Conservation (phyloP, 169 alveolate genomes). For the Amoebophrya sp. region DNA sequence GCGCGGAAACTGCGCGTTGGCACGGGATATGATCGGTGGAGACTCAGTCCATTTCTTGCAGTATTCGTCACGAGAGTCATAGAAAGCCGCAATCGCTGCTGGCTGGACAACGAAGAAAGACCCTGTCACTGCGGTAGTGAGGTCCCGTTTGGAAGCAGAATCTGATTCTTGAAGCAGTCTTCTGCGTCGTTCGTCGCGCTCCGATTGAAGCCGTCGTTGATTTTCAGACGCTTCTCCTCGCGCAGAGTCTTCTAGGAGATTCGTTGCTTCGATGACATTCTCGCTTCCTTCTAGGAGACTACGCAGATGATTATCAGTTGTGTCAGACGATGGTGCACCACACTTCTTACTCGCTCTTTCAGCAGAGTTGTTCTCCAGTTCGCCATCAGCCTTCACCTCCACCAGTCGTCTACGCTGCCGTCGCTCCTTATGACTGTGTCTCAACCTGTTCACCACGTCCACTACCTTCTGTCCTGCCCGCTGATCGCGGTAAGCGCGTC, state of each 20-base stretch:
- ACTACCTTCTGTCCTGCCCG: neutral
- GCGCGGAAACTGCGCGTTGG: neutral
- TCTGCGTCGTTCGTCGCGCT: too few relatives aligned
- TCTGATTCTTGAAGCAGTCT: neutral
- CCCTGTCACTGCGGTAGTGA: neutral
- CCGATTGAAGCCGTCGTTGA: too few relatives aligned
- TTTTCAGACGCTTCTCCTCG: too few relatives aligned
- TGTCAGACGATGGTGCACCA: too few relatives aligned
- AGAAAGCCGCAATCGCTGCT: neutral
- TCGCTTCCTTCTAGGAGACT: neutral
- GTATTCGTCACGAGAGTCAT: neutral
- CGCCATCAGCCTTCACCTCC: neutral
- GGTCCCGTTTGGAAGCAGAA: neutral
- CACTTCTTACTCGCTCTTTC: neutral
- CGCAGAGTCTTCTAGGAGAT: neutral
- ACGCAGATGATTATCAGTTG: too few relatives aligned
- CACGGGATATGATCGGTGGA: neutral
- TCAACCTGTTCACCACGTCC: neutral
- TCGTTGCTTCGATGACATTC: neutral
- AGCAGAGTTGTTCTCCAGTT: neutral
- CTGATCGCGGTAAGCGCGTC: neutral
- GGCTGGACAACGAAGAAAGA: neutral
- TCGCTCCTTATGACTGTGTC: neutral
- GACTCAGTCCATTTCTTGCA: constrained; percentile 11
- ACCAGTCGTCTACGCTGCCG: neutral